Evolutionary conservation across 345 rosid genomes (phyloP).

Genomic region (Pistacia atlantica): DNA sequence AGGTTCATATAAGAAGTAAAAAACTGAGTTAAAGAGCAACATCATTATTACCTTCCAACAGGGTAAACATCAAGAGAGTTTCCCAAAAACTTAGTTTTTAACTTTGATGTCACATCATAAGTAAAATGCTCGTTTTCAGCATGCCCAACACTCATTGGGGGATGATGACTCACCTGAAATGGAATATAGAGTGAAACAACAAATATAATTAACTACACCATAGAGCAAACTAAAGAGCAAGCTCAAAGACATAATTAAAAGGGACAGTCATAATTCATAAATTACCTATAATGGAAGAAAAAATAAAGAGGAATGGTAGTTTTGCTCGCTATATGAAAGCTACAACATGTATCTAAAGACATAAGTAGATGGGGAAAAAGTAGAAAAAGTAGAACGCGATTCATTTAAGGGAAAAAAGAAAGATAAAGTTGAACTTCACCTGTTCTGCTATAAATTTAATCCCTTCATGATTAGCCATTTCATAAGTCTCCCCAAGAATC

Average conservation of each 20-base stretch:
- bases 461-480: constrained; percentile 78
- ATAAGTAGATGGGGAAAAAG: background rate
- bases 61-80: constrained; percentile 74
- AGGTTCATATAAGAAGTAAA: background rate
- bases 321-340: background rate
- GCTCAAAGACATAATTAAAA: background rate
- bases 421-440: constrained; percentile 39
- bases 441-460: constrained; percentile 84
- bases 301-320: background rate
- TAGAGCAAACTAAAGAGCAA: background rate
- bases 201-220: background rate
- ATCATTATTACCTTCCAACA: constrained; percentile 58
- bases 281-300: background rate
- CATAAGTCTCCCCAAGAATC: constrained; percentile 95
- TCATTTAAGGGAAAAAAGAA: background rate
- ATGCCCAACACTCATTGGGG: constrained; percentile 95
- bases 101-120: constrained; percentile 79
- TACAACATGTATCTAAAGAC: background rate
- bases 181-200: background rate
- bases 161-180: constrained; percentile 90
- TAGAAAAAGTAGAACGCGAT: background rate
- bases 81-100: constrained; percentile 84
- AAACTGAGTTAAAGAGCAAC: background rate
- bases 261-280: background rate
- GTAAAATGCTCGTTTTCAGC: constrained; percentile 88